Evolutionary conservation across 345 rosid species (phyloP).

Genomic region (Moringa oleifera): DNA sequence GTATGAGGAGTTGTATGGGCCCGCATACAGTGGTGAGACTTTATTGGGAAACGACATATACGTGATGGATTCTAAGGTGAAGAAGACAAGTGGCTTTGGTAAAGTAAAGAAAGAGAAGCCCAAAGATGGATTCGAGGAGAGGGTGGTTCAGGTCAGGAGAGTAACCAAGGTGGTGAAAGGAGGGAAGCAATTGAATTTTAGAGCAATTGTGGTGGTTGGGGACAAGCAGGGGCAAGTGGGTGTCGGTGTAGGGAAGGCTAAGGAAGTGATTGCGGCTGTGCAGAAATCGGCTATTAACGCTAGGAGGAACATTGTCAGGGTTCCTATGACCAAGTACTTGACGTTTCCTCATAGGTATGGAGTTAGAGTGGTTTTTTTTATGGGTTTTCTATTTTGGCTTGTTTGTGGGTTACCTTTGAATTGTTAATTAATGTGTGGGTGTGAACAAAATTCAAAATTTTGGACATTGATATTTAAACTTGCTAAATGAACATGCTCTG

Average conservation of each 20-base stretch:
- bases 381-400: too few relatives aligned
- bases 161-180: constrained; percentile 94
- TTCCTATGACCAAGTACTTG: constrained; percentile 80
- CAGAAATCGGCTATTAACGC: constrained; percentile 78
- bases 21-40: constrained; percentile 63
- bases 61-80: constrained; percentile 64
- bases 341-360: constrained; percentile 84
- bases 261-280: constrained; percentile 69
- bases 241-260: constrained; percentile 87
- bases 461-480: not conserved
- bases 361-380: not conserved
- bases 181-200: constrained; percentile 74
- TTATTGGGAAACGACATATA: constrained; percentile 50
- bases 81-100: constrained; percentile 43
- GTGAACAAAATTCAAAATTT: not conserved
- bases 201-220: constrained; percentile 83
- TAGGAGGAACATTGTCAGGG: constrained; percentile 64
- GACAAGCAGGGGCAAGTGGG: constrained; percentile 81
- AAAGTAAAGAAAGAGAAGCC: constrained; percentile 52
- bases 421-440: not conserved
- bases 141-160: constrained; percentile 77
- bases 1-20: constrained; percentile 76
- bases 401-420: not conserved
- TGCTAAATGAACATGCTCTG: too few relatives aligned
- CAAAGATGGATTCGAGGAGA: constrained; percentile 80